Percentiles rank a stretch among this genome's conserved stretches.
Evolutionary conservation across 2,329 filamentous ascomycete species (phyloP).

Genomic region (Venturia nashicola): DNA sequence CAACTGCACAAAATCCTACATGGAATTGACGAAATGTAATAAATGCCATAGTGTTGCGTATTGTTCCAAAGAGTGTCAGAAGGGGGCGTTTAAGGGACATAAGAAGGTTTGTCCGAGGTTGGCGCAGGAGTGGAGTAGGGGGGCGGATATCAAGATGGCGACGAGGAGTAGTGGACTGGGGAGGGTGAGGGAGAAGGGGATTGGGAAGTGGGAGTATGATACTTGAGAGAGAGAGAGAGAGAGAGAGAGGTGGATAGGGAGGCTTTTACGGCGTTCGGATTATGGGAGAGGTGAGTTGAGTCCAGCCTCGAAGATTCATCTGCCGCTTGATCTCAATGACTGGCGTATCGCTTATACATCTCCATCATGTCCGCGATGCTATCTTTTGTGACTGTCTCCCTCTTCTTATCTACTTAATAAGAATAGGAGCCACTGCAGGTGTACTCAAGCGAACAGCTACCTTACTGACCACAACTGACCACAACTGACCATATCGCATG

Average conservation of each 20-base stretch:
- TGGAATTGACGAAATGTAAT: background rate
- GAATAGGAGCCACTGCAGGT: background rate
- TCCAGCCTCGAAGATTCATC: background rate
- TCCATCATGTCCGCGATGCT: background rate
- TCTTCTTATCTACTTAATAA: background rate
- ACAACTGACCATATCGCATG: background rate
- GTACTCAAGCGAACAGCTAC: background rate
- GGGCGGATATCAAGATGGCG: background rate
- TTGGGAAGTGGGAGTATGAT: slow-evolving; percentile 1
- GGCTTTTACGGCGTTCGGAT: no score
- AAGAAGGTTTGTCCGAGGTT: slow-evolving; percentile 13
- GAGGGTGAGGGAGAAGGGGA: slow-evolving; percentile 4
- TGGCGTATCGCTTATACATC: background rate
- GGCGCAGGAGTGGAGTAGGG: slow-evolving; percentile 19
- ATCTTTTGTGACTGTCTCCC: background rate
- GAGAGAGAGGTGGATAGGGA: no score
- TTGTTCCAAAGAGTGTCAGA: background rate
- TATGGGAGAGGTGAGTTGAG: no score
- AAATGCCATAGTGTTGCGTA: background rate
- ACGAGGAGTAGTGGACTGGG: background rate
- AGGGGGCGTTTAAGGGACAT: background rate
- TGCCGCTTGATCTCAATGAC: background rate
- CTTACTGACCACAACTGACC: background rate
- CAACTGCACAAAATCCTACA: background rate
- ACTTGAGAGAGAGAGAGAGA: background rate